Conservation (phyloP, 2,329 filamentous ascomycete species). For the Penicillium sp. region DNA sequence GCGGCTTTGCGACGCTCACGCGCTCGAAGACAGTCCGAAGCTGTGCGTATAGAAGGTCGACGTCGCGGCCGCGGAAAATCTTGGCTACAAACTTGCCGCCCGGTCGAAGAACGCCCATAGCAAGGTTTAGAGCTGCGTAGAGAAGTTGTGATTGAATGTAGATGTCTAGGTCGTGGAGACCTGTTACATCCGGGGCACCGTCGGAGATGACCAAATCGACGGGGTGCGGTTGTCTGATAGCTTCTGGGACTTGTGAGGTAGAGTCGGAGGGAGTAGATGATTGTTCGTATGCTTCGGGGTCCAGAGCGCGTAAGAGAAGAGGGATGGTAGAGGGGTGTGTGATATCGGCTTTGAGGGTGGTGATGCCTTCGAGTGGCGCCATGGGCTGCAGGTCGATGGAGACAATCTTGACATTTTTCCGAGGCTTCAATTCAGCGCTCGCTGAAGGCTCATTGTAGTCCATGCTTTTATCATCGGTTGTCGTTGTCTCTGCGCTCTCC, state of each 20-base stretch:
- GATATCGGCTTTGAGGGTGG: slow-evolving; percentile 89
- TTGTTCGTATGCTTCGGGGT: slow-evolving; percentile 62
- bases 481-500: slow-evolving; percentile 20
- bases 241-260: slow-evolving; percentile 21
- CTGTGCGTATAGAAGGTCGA: slow-evolving; percentile 93
- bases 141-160: slow-evolving; percentile 96
- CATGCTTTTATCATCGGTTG: slow-evolving; percentile 24
- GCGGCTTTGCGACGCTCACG: slow-evolving; percentile 88
- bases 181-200: slow-evolving; percentile 93
- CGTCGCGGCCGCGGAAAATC: slow-evolving; percentile 91
- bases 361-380: slow-evolving; percentile 87
- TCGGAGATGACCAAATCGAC: slow-evolving; percentile 95
- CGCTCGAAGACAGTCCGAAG: slow-evolving; percentile 85
- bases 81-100: slow-evolving; percentile 97
- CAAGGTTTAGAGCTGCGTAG: slow-evolving; percentile 89
- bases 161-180: slow-evolving; percentile 94
- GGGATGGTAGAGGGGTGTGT: slow-evolving; percentile 95
- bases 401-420: slow-evolving; percentile 84
- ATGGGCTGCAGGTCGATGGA: slow-evolving; percentile 96
- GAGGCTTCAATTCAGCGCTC: slow-evolving; percentile 46
- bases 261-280: slow-evolving; percentile 33
- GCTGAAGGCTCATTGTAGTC: slow-evolving; percentile 26
- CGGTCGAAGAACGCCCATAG: slow-evolving; percentile 85
- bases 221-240: slow-evolving; percentile 64
- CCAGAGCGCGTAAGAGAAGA: slow-evolving; percentile 78